These are phyloP conservation scores for Aspergillus melleus DNA, from an alignment of 2,329 filamentous ascomycete species.

Conservation along the genomic window DNA sequence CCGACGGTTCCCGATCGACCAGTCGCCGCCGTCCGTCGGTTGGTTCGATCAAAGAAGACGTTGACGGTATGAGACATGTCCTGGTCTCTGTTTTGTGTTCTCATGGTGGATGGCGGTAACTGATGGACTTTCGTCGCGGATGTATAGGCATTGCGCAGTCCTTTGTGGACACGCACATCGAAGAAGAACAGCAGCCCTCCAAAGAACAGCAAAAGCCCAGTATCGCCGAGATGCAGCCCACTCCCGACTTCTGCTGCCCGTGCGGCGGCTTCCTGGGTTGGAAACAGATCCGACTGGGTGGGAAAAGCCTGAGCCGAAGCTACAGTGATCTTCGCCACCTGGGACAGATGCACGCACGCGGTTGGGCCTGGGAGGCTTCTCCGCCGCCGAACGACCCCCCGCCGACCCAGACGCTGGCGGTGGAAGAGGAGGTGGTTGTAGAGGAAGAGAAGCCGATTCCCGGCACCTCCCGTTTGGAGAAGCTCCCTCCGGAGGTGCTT, in stretches of 20 bases:
- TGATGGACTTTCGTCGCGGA: constrained; percentile 4
- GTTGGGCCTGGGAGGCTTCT: constrained; percentile 45
- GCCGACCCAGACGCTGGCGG: constrained; percentile 23
- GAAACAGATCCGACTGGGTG: constrained; percentile 48
- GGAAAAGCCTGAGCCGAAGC: constrained; percentile 45
- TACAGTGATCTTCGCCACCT: constrained; percentile 43
- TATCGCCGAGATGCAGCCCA: constrained; percentile 34
- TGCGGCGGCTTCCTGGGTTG: constrained; percentile 47
- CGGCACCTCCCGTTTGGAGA: constrained; percentile 60
- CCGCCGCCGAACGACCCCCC: constrained; percentile 17
- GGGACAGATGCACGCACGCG: constrained; percentile 36
- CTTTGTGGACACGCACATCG: constrained; percentile 42
- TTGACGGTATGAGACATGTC: constrained; percentile 35
- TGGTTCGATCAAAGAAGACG: constrained; percentile 47
- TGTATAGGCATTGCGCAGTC: constrained; percentile 44
- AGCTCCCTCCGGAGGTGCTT: constrained; percentile 68
- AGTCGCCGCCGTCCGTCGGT: constrained; percentile 43
- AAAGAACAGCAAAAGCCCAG: constrained; percentile 25
- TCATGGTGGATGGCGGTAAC: neutral
- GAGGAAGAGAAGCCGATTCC: constrained; percentile 25
- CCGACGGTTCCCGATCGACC: constrained; percentile 40
- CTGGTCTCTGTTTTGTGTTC: neutral
- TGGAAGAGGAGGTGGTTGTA: constrained; percentile 14
- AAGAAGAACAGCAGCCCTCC: constrained; percentile 22
- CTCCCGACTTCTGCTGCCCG: constrained; percentile 47